Evolutionary conservation across 805 yeast species (phyloP).

Genomic region (Wickerhamiella australiensis): DNA sequence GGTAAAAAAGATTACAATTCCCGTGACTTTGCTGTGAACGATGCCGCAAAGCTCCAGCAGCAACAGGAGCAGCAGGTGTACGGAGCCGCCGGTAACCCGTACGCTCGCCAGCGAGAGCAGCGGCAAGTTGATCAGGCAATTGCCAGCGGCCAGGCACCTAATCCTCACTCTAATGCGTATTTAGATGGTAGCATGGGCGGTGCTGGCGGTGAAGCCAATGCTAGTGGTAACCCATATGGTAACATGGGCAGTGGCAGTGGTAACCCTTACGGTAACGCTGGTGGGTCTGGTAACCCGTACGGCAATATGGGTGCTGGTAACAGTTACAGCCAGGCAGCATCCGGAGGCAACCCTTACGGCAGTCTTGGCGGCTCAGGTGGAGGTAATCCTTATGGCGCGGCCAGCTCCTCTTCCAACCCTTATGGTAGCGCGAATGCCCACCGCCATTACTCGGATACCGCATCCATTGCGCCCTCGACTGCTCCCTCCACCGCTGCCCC

Average conservation of each 20-base stretch:
- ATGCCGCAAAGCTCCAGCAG: constrained; percentile 13
- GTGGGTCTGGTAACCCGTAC: constrained; percentile 6
- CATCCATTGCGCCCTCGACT: constrained; percentile 7
- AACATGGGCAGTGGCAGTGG: neutral
- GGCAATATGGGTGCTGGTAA: neutral
- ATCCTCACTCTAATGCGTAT: neutral
- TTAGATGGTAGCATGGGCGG: neutral
- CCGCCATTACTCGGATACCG: constrained; percentile 10
- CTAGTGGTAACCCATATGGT: constrained; percentile 6
- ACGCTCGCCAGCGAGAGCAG: constrained; percentile 12
- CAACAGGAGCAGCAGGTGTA: constrained; percentile 20
- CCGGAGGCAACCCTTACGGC: constrained; percentile 3
- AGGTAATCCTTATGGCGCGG: constrained; percentile 18
- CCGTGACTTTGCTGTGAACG: constrained; percentile 18
- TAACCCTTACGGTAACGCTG: neutral
- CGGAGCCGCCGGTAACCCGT: constrained; percentile 22
- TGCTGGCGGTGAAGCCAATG: neutral
- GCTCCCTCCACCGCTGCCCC: constrained; percentile 7
- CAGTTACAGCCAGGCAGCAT: neutral
- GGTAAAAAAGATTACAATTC: constrained; percentile 16
- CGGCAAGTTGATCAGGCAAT: constrained; percentile 3
- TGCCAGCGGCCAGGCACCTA: neutral
- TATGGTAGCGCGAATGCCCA: constrained; percentile 8
- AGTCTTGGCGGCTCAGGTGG: constrained; percentile 4
- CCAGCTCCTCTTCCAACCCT: neutral